phyloP scores from a whole-genome alignment of 768 basidiomycete species.

The Plicaturopsis crispa region DNA sequence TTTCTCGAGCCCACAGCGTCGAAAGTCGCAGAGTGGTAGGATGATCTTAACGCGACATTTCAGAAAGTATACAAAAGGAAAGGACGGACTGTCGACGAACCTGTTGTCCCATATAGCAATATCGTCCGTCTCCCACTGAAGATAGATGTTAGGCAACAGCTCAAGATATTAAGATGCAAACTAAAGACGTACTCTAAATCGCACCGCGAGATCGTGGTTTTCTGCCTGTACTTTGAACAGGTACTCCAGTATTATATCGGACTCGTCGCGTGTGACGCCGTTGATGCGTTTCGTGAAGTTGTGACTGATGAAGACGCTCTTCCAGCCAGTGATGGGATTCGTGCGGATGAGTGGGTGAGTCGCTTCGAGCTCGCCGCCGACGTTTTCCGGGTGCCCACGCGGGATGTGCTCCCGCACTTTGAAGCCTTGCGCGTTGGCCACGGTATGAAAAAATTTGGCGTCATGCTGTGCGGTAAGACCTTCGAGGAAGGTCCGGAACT shows the following conservation, averaged over 20 bases:
- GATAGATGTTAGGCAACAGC: slow-evolving; percentile 36
- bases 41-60: slow-evolving; percentile 23
- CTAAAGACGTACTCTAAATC: too few species aligned
- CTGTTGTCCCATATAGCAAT: slow-evolving; percentile 61
- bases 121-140: slow-evolving; percentile 44
- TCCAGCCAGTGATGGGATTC: slow-evolving; percentile 57
- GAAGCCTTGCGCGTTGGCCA: too few species aligned
- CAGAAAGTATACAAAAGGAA: too few species aligned
- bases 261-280: slow-evolving; percentile 46
- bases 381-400: not conserved
- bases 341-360: slow-evolving; percentile 39
- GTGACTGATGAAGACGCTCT: slow-evolving; percentile 44
- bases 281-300: slow-evolving; percentile 51
- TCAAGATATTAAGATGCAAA: too few species aligned
- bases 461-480: slow-evolving; percentile 30
- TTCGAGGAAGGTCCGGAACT: slow-evolving; percentile 24
- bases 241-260: slow-evolving; percentile 38
- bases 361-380: too few species aligned
- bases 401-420: too few species aligned
- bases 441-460: slow-evolving; percentile 37
- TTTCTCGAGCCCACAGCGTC: slow-evolving; percentile 18
- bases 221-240: slow-evolving; percentile 42
- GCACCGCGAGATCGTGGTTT: slow-evolving; percentile 56
- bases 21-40: slow-evolving; percentile 19
- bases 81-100: too few species aligned